A percentile compares a stretch with the other conserved stretches of the same genome.
phyloP scores from a whole-genome alignment of 176 grass and related monocot genomes.

The Aegilops longissima region DNA sequence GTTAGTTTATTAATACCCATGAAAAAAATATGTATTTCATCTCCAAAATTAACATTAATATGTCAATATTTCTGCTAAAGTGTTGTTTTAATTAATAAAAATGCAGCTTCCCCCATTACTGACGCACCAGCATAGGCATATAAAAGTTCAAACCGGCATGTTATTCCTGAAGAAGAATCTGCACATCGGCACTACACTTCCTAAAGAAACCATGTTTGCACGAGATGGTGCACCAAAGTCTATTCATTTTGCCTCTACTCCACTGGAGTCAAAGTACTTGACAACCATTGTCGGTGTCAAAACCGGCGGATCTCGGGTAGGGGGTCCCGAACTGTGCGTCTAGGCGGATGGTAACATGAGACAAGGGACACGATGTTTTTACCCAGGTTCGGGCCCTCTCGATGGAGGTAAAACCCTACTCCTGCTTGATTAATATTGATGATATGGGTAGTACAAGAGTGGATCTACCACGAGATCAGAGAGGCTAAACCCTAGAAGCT shows the following conservation, averaged over 20 bases:
- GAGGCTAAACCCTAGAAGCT: too few species aligned
- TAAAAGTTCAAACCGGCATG: neutral
- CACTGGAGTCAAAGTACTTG: neutral
- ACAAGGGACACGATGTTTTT: too few species aligned
- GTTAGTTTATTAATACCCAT: neutral
- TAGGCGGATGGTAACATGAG: too few species aligned
- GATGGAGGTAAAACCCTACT: too few species aligned
- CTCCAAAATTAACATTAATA: neutral
- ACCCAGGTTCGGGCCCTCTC: too few species aligned
- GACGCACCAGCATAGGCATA: neutral
- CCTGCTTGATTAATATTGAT: too few species aligned
- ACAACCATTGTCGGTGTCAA: too few species aligned
- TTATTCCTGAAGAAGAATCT: neutral
- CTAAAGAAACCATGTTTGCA: neutral
- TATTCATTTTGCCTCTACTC: neutral
- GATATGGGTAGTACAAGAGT: too few species aligned
- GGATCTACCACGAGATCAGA: too few species aligned
- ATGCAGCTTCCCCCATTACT: neutral
- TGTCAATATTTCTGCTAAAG: neutral
- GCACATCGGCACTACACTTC: neutral
- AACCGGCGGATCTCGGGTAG: too few species aligned
- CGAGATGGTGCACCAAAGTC: neutral
- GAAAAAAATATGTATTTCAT: neutral
- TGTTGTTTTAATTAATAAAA: neutral
- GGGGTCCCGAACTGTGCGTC: too few species aligned